These are phyloP conservation scores for Annulohypoxylon stygium DNA, from an alignment of 495 filamentous ascomycete species.

Conservation along the genomic window DNA sequence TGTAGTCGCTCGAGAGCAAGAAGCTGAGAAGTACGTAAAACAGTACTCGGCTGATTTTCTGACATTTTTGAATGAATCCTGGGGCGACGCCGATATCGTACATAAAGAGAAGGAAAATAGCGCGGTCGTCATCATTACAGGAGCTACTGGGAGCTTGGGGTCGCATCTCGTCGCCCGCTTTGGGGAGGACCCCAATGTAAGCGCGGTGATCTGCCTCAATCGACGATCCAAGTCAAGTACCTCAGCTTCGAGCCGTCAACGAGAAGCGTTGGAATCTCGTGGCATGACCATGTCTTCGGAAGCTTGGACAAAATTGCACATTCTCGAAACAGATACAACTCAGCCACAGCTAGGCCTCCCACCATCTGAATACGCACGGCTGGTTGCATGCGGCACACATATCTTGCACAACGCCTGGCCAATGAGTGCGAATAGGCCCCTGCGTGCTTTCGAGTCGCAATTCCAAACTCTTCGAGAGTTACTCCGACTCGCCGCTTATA, in stretches of 20 bases:
- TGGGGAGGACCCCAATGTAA: slow-evolving; percentile 50
- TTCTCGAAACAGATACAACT: slow-evolving; percentile 60
- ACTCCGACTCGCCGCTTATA: slow-evolving; percentile 59
- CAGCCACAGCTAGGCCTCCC: slow-evolving; percentile 62
- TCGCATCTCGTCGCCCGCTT: slow-evolving; percentile 57
- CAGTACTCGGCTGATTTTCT: neutral
- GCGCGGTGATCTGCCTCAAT: slow-evolving; percentile 62
- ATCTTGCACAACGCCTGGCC: slow-evolving; percentile 72
- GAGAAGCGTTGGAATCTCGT: slow-evolving; percentile 49
- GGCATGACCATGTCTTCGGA: slow-evolving; percentile 49
- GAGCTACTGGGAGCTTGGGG: slow-evolving; percentile 63
- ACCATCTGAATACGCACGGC: slow-evolving; percentile 49
- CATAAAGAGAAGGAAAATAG: neutral
- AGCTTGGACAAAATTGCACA: slow-evolving; percentile 55
- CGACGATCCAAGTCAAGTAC: slow-evolving; percentile 40
- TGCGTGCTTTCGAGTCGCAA: slow-evolving; percentile 64
- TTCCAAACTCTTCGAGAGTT: slow-evolving; percentile 64
- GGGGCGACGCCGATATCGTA: neutral
- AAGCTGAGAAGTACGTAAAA: neutral
- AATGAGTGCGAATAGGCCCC: slow-evolving; percentile 62
- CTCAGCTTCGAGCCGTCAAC: slow-evolving; percentile 49
- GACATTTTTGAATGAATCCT: neutral
- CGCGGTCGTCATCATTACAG: slow-evolving; percentile 54
- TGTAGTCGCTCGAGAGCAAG: neutral
- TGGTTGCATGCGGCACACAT: slow-evolving; percentile 66